Base-by-base conservation (phyloP, 129 eudicot species). In the Helianthus tuberosus region DNA sequence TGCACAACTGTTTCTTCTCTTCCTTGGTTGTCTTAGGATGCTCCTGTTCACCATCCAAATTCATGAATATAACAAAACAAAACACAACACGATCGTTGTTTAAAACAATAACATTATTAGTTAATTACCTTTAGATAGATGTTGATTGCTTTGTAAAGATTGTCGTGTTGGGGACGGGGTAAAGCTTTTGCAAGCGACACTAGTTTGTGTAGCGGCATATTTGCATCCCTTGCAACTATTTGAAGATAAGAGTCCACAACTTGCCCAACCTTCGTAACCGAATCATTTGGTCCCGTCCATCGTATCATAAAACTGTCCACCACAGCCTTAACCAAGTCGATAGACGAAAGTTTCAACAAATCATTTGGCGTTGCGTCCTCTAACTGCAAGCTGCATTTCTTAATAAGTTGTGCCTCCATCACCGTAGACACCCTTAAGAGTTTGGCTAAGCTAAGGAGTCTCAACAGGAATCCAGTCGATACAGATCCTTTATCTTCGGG, bases 1-100 rank as follows among this genome's bases (percentile, higher is more conserved):
- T 80, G 59, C 97, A 92, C 9, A 92, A 79, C 17, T 71, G 69
- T 82, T 92, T 92, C 89, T 89, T 92, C 63, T 89, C 97, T 63
- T 80, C 78, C 81, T 92, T 92, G 73, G 54, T 83, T 79, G 85
- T 79, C 63, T 83, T 80, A 49, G 93, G 89, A 81, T 92, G 97
- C 73, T 82, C 90, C 97, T 91, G 85, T 15, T 38, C 58, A 64
- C 51, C 17, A 38, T 59, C 66, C 14, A 20, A 7, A 52, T 48
- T 10, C 11, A 50, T 43, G 2, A 43, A 43, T 6, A 43, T 7
- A 43, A 9, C 47, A 43, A 43, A 43, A 43, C 47, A 43, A 43
- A 43, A 20, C 23, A 20, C 23, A 20, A 20, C 23, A 20, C 23
- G 23, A 20, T 20, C 23, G 23, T 43, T 6, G 47, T 43, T 43